Evolutionary conservation across 2,329 filamentous ascomycete genomes (phyloP).

Genomic region (Lachnellula hyalina): DNA sequence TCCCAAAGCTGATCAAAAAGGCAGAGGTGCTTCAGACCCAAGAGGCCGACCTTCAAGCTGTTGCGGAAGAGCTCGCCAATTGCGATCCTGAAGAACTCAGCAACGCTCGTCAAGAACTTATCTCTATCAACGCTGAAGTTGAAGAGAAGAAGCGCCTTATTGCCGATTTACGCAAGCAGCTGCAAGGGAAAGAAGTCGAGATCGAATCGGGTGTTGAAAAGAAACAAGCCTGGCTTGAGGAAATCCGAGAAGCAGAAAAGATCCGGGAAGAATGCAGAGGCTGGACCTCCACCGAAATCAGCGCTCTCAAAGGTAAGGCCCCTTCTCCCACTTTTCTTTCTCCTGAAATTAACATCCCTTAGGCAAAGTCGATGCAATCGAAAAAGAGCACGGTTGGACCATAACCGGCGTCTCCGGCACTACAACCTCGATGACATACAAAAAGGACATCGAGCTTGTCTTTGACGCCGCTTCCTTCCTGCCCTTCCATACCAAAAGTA

Average conservation of each 20-base stretch:
- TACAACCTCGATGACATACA: constrained; percentile 68
- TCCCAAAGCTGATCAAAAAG: constrained; percentile 60
- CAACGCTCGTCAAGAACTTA: constrained; percentile 63
- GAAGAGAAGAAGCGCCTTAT: constrained; percentile 64
- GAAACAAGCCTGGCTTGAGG: constrained; percentile 64
- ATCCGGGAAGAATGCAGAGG: constrained; percentile 83
- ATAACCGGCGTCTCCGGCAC: constrained; percentile 59
- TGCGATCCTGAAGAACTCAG: constrained; percentile 78
- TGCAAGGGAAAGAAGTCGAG: constrained; percentile 59
- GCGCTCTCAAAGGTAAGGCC: constrained; percentile 64
- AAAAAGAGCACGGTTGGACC: constrained; percentile 64
- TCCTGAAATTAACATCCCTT: constrained; percentile 34
- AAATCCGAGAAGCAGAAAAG: constrained; percentile 78
- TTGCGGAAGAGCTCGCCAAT: constrained; percentile 69
- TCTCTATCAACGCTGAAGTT: constrained; percentile 60
- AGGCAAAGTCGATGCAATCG: constrained; percentile 62
- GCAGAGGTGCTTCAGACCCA: constrained; percentile 59
- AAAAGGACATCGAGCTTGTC: constrained; percentile 65
- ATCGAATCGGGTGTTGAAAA: constrained; percentile 59
- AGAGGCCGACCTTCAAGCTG: constrained; percentile 60
- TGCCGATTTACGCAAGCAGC: constrained; percentile 58
- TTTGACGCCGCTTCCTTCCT: constrained; percentile 63
- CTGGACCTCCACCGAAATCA: constrained; percentile 80
- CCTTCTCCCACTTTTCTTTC: neutral
- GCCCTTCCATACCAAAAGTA: constrained; percentile 16